Base-by-base conservation (phyloP, 179 eudicot species). In the Carnegiea gigantea region DNA sequence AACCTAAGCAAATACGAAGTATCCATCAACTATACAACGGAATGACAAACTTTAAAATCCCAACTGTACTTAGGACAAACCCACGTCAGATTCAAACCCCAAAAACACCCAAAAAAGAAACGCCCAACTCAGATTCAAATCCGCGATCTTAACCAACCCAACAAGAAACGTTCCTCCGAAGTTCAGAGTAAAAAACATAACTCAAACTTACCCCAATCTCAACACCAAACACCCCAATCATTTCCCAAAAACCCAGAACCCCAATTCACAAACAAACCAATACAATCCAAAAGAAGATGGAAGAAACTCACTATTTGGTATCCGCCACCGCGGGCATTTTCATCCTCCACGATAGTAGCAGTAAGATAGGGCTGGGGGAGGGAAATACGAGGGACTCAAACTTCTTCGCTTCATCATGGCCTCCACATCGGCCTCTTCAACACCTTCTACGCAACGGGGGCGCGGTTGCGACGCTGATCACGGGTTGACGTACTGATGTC, bases 381-480 rank as follows among this genome's bases (percentile, higher is more conserved):
- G 97, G n/a, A 93, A 90, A 73, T 89, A 95, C 0, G 83, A 46
- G 11, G 84, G 82, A n/a, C 57, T 83, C 91, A 40, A 91, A 93
- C 20, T 64, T 89, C 88, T 85, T 89, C 88, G 93, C 83, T 59
- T 84, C 91, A 85, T 90, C 92, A 88, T 88, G 84, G 81, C 86
- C 84, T 83, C 87, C 17, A 93, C 90, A 77, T 95, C 97, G 9
- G 92, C 91, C 81, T 93, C 87, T 82, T 90, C 57, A 91, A 70
- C 0, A 91, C 40, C 0, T 93, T 93, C 18, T 89, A 67, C 86
- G 88, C 26, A 91, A 85, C 6, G 95, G 90, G 1, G 98, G 97
- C n/a, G 20, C 95, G 90, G 82, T 93, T 95, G 30, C 98, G 95
- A 40, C 98, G 90, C 88, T 92, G 98, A 59, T 93, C 98, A 33